Percentiles rank a stretch among this genome's conserved stretches.
Conservation (phyloP, 768 basidiomycete genomes). For the Daedaleopsis sinensis region DNA sequence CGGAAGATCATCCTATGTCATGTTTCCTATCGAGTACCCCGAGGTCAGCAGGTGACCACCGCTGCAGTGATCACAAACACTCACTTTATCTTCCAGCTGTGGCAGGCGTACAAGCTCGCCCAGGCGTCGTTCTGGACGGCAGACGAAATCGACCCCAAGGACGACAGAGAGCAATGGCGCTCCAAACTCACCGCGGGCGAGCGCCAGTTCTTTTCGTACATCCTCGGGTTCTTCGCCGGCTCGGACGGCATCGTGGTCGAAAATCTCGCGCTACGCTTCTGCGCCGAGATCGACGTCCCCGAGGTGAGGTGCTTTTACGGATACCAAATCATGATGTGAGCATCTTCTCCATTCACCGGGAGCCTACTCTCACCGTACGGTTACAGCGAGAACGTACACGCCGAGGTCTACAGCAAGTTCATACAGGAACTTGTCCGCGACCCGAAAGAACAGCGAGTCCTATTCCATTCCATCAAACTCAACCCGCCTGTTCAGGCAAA, state of each 20-base stretch:
- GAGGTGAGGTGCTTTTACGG: conserved; percentile 59
- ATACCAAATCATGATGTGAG: conserved; percentile 56
- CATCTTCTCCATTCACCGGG: neutral
- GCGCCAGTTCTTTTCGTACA: conserved; percentile 52
- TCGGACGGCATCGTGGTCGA: conserved; percentile 58
- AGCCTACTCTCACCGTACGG: too few species aligned
- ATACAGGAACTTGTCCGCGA: conserved; percentile 54
- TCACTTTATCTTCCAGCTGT: too few species aligned
- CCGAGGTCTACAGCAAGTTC: conserved; percentile 57
- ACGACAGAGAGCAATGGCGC: conserved; percentile 42
- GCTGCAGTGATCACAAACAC: too few species aligned
- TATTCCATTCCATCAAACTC: conserved; percentile 53
- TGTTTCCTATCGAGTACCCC: too few species aligned
- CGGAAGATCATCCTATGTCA: too few species aligned
- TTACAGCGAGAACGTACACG: conserved; percentile 50
- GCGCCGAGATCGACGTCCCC: conserved; percentile 49
- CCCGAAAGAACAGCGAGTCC: conserved; percentile 41
- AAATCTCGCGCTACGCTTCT: conserved; percentile 55
- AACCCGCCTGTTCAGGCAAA: conserved; percentile 53
- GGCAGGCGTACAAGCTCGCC: conserved; percentile 56
- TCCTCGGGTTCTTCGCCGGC: conserved; percentile 58
- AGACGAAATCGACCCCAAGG: conserved; percentile 41
- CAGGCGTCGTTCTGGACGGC: conserved; percentile 53
- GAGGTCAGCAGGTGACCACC: too few species aligned
- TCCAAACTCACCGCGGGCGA: conserved; percentile 56